These are phyloP conservation scores for Epichloe uncinata DNA, from an alignment of 2,329 filamentous ascomycete genomes.

Conservation along the genomic window DNA sequence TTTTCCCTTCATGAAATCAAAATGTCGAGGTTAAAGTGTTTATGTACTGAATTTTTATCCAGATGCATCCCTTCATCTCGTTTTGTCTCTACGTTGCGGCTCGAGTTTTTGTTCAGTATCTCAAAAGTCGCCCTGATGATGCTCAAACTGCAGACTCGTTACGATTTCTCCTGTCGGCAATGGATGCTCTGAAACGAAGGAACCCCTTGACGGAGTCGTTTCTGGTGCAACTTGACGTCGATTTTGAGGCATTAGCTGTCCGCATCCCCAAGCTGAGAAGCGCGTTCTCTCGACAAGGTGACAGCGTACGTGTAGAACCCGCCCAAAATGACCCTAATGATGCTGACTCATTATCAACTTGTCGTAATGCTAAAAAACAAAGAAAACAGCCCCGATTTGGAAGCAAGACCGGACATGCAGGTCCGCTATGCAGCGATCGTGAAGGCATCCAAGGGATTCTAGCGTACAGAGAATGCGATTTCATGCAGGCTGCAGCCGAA, in stretches of 20 bases:
- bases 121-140: constrained; percentile 88
- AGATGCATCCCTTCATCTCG: constrained; percentile 94
- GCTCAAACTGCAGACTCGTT: constrained; percentile 64
- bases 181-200: constrained; percentile 76
- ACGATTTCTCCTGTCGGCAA: constrained; percentile 81
- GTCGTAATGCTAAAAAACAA: background rate
- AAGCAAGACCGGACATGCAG: constrained; percentile 2
- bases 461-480: constrained; percentile 30
- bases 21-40: background rate
- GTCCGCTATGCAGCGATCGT: constrained; percentile 20
- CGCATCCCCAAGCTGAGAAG: constrained; percentile 44
- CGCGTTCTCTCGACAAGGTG: constrained; percentile 38
- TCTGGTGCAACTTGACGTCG: constrained; percentile 82
- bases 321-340: no score
- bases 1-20: no score
- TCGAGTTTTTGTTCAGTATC: constrained; percentile 86
- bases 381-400: background rate
- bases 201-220: constrained; percentile 93
- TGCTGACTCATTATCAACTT: no score
- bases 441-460: constrained; percentile 28
- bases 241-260: constrained; percentile 62
- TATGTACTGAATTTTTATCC: background rate
- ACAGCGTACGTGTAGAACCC: constrained; percentile 30
- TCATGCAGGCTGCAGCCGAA: constrained; percentile 26
- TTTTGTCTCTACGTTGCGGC: constrained; percentile 96